Evolutionary conservation across 768 basidiomycete genomes (phyloP).

Genomic region (Psilocybe sp.): DNA sequence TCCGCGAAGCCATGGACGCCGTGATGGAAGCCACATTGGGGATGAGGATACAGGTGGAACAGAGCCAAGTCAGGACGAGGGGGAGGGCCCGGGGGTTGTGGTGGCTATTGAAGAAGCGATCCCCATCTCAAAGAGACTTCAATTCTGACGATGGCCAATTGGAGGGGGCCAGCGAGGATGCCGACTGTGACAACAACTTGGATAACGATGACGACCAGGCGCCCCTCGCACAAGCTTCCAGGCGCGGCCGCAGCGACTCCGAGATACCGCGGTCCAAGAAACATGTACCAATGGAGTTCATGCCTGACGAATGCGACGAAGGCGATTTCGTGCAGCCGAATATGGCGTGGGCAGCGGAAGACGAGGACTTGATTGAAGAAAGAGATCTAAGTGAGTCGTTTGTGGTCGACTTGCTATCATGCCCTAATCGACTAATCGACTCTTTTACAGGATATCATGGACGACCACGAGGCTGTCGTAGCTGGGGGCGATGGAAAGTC

Average conservation of each 20-base stretch:
- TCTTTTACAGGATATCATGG: too few species aligned
- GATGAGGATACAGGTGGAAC: constrained; percentile 38
- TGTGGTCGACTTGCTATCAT: neutral
- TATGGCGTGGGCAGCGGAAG: constrained; percentile 43
- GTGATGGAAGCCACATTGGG: constrained; percentile 49
- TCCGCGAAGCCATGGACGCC: constrained; percentile 63
- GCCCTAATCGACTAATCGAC: neutral
- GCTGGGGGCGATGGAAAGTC: too few species aligned
- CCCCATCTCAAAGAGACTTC: constrained; percentile 31
- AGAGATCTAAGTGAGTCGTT: constrained; percentile 49
- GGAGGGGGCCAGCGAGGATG: constrained; percentile 33
- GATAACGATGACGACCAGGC: constrained; percentile 30
- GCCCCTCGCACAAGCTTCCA: constrained; percentile 44
- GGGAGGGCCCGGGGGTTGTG: constrained; percentile 35
- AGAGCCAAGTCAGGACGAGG: constrained; percentile 29
- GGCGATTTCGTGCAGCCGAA: constrained; percentile 27
- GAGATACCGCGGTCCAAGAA: constrained; percentile 26
- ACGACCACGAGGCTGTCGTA: too few species aligned
- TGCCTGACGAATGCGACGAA: constrained; percentile 27
- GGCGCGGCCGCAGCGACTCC: constrained; percentile 37
- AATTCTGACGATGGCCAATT: constrained; percentile 29
- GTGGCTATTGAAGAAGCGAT: constrained; percentile 45
- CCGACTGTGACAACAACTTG: constrained; percentile 32
- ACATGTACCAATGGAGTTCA: constrained; percentile 17
- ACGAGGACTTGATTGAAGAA: constrained; percentile 55